Conservation (phyloP, 2,329 filamentous ascomycete genomes). For the Colletotrichum graminicola region DNA sequence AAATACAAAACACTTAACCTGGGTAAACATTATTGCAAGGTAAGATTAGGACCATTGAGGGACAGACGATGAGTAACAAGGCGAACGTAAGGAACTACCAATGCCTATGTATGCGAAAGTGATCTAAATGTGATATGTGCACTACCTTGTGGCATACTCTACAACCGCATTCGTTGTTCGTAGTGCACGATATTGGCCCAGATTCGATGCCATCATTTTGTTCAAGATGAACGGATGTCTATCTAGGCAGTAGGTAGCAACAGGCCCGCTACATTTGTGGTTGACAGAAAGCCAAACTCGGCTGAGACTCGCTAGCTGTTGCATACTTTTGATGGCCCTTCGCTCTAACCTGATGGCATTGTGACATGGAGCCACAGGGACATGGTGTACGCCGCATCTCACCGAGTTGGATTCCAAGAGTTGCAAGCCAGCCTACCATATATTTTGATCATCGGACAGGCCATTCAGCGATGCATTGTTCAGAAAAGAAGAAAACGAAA, state of each 20-base stretch:
- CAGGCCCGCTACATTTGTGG: too few relatives aligned
- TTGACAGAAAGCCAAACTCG: too few relatives aligned
- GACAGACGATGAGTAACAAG: background rate
- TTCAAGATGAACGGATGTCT: background rate
- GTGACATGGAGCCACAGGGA: background rate
- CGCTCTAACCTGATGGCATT: background rate
- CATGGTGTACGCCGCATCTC: background rate
- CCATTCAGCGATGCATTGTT: background rate
- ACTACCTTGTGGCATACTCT: background rate
- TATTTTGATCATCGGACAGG: too few relatives aligned
- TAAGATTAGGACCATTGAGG: background rate
- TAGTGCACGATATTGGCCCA: background rate
- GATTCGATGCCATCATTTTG: background rate
- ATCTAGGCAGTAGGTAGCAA: background rate
- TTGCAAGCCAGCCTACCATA: background rate
- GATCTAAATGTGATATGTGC: background rate
- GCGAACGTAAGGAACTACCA: background rate
- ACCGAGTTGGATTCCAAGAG: background rate
- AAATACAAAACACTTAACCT: background rate
- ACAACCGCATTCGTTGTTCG: background rate
- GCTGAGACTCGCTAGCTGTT: too few relatives aligned
- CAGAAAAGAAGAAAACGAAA: slow-evolving; percentile 1
- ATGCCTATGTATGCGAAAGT: background rate
- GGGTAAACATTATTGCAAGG: background rate
- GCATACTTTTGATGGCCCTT: background rate